These are phyloP conservation scores for Ustilago lituana DNA, from an alignment of 1,284 basidiomycete genomes.

Conservation along the genomic window DNA sequence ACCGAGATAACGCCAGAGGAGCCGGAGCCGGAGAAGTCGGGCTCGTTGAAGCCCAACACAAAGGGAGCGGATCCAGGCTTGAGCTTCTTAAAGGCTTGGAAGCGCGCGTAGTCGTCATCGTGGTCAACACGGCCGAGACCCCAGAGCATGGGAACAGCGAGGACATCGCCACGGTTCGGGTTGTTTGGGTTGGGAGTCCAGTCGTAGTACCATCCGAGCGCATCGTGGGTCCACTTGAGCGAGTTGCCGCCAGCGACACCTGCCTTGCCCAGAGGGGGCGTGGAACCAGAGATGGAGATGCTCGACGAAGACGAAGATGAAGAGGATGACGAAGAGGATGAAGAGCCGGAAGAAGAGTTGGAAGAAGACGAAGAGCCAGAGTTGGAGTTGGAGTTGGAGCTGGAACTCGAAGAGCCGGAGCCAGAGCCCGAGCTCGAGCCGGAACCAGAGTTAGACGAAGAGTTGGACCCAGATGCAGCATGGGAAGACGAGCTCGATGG, in stretches of 20 bases:
- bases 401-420: constrained; percentile 11
- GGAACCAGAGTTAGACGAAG: constrained; percentile 6
- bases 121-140: constrained; percentile 48
- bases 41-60: constrained; percentile 56
- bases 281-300: constrained; percentile 28
- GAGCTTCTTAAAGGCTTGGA: constrained; percentile 51
- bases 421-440: constrained; percentile 3
- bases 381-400: not conserved
- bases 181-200: constrained; percentile 52
- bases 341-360: not conserved
- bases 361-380: constrained; percentile 12
- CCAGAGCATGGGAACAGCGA: constrained; percentile 54
- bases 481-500: constrained; percentile 1
- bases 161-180: constrained; percentile 28
- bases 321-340: constrained; percentile 13
- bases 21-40: constrained; percentile 50
- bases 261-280: constrained; percentile 50
- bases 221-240: constrained; percentile 35
- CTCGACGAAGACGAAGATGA: constrained; percentile 15
- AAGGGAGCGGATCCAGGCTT: constrained; percentile 29
- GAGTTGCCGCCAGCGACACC: constrained; percentile 59
- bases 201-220: constrained; percentile 49
- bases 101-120: constrained; percentile 50
- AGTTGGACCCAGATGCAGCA: constrained; percentile 1
- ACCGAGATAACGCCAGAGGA: constrained; percentile 45